Evolutionary conservation across 768 basidiomycete species (phyloP), one percentile per base, ranked within the genome.

Genomic region (Dentipellis sp.): DNA sequence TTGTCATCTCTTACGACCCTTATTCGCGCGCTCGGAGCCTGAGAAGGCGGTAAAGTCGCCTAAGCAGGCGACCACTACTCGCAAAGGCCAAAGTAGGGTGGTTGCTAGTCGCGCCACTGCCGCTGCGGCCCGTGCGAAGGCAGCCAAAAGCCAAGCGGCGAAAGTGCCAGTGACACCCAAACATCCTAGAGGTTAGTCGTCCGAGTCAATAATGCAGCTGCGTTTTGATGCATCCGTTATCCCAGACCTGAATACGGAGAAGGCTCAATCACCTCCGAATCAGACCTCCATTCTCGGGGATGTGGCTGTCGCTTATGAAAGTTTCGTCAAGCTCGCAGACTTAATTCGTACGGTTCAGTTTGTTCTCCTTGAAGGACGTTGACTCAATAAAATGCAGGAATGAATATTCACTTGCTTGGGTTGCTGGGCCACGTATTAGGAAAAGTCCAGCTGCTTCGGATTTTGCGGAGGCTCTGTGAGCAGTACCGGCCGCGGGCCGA

Each of bases 1-100:
- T 0, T 82, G 77, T 59, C 66, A 59, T 36, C 65, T 80, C 29
- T 73, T 88, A 40, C 74, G 70, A 46, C 53, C 67, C 16, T 62
- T 76, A 39, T 58, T 80, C 1, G 47, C 59, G 39, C 55, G 52
- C 10, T 39, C 23, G 23, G 50, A 22, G n/a, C 57, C 12, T 17
- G 35, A 23, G 40, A 56, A 12, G 14, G 6, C 52, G 17, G 23
- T 57, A 48, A 58, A 55, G 34, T 58, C 60, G 35, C 49, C 53
- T 6, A 48, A 51, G 17, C 61, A 53, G 45, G 23, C 49, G 46
- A 52, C 53, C 10, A 42, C 53, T n/a, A 56, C 39, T 45, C 52
- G 61, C 16, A 62, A 55, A 19, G 59, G 50, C 14, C 61, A 50
- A 36, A 56, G 53, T 16, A 60, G 54, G 37, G 54, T 48, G 2